A percentile compares a stretch with the other conserved stretches of the same genome.
These are phyloP conservation scores for Calycina herbarum DNA, from an alignment of 2,329 filamentous ascomycete genomes.

Conservation along the genomic window DNA sequence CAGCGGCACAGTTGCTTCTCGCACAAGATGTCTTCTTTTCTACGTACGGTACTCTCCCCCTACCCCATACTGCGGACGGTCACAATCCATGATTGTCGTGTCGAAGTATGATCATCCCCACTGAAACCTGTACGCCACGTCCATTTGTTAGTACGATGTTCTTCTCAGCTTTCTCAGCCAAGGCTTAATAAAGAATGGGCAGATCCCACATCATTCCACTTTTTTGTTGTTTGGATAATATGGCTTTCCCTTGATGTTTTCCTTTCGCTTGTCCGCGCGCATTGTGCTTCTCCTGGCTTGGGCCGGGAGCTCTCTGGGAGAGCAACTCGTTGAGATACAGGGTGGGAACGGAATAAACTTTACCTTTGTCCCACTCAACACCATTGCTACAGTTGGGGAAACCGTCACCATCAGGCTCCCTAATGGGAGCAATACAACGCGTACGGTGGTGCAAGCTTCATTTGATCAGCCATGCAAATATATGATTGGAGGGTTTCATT, in stretches of 20 bases:
- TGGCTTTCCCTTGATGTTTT: conserved; percentile 7
- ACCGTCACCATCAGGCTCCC: conserved; percentile 5
- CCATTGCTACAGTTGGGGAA: background rate
- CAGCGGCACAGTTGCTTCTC: conserved; percentile 12
- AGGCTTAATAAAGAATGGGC: conserved; percentile 7
- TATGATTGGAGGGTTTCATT: conserved; percentile 3
- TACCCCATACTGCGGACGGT: background rate
- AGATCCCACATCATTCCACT: conserved; percentile 1
- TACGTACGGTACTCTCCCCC: background rate
- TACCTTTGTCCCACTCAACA: conserved; percentile 4
- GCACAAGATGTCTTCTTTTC: background rate
- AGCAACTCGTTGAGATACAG: background rate
- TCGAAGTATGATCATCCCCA: conserved; percentile 13
- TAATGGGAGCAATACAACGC: background rate
- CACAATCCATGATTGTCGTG: conserved; percentile 4
- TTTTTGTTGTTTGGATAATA: background rate
- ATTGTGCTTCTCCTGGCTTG: conserved; percentile 4
- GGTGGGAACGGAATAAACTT: background rate
- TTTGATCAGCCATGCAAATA: conserved; percentile 7
- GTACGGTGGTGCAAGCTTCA: conserved; percentile 1
- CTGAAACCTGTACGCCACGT: conserved; percentile 9
- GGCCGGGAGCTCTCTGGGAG: background rate
- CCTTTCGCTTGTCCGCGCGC: background rate
- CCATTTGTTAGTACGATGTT: background rate
- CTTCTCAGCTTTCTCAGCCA: background rate